phyloP scores from a whole-genome alignment of 768 basidiomycete species.

The Dioszegia aurantiaca region DNA sequence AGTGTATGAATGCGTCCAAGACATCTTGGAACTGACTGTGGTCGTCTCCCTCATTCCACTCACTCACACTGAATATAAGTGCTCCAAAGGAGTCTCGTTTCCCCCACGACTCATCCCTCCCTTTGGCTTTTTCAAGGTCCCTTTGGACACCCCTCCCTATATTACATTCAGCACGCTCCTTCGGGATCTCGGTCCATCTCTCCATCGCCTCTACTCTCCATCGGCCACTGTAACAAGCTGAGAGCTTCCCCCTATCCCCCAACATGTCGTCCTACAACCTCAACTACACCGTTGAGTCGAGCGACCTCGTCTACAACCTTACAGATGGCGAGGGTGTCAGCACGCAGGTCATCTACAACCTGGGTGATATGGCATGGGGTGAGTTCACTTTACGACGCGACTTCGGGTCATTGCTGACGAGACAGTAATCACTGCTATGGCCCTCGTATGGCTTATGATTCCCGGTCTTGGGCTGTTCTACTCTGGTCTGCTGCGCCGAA shows the following conservation, averaged over 20 bases:
- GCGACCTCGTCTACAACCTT: conserved; percentile 38
- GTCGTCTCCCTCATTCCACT: too few species aligned
- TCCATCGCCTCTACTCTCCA: not conserved
- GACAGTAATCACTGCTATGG: conserved; percentile 40
- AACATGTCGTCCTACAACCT: conserved; percentile 46
- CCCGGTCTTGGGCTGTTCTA: conserved; percentile 53
- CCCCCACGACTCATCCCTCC: not conserved
- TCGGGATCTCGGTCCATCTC: not conserved
- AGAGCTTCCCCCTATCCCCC: not conserved
- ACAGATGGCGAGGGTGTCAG: conserved; percentile 28
- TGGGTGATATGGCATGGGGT: conserved; percentile 52
- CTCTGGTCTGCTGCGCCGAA: conserved; percentile 53
- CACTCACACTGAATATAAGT: not conserved
- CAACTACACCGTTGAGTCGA: conserved; percentile 40
- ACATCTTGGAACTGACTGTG: not conserved
- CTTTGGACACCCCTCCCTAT: not conserved
- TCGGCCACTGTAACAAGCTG: too few species aligned
- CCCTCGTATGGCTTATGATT: conserved; percentile 54
- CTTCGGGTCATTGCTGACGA: not conserved
- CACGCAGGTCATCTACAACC: conserved; percentile 42
- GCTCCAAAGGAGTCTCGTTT: not conserved
- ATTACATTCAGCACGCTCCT: not conserved
- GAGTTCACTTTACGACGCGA: conserved; percentile 11
- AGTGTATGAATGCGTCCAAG: conserved; percentile 3
- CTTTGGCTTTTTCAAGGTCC: not conserved